These are phyloP conservation scores for Chytriomyces hyalinus DNA, from an alignment of 192 early-diverging fungal genomes.

Conservation along the genomic window DNA sequence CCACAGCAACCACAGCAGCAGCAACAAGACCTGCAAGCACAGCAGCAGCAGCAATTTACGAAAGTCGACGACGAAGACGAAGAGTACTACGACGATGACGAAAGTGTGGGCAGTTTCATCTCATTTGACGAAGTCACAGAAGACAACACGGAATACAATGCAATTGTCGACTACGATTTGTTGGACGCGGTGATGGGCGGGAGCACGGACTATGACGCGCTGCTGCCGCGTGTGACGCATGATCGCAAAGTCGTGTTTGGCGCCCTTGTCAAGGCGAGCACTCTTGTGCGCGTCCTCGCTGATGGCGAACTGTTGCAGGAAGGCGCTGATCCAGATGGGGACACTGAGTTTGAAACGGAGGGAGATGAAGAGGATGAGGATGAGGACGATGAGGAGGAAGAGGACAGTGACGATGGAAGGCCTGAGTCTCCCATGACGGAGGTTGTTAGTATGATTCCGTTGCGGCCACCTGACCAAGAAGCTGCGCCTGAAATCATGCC, in stretches of 20 bases:
- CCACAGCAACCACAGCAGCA: neutral
- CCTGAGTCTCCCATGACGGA: constrained; percentile 17
- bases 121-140: constrained; percentile 46
- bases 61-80: constrained; percentile 6
- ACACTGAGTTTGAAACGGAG: constrained; percentile 10
- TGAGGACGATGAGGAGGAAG: constrained; percentile 16
- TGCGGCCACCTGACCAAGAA: constrained; percentile 8
- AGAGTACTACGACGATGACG: constrained; percentile 34
- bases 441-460: constrained; percentile 13
- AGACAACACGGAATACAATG: constrained; percentile 49
- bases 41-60: neutral
- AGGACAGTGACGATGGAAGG: constrained; percentile 16
- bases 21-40: neutral
- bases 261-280: constrained; percentile 17
- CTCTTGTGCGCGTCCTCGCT: constrained; percentile 7
- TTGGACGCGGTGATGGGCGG: constrained; percentile 38
- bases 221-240: constrained; percentile 26
- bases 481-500: constrained; percentile 21
- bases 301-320: constrained; percentile 3
- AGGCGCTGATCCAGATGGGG: constrained; percentile 3
- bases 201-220: constrained; percentile 36
- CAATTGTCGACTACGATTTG: constrained; percentile 42
- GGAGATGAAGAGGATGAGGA: constrained; percentile 15
- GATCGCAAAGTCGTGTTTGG: constrained; percentile 23
- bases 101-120: constrained; percentile 24